Evolutionary conservation across 1,284 basidiomycete species (phyloP), one percentile per base, ranked within the genome.

Genomic region (Microbotryum silenes-acaulis): DNA sequence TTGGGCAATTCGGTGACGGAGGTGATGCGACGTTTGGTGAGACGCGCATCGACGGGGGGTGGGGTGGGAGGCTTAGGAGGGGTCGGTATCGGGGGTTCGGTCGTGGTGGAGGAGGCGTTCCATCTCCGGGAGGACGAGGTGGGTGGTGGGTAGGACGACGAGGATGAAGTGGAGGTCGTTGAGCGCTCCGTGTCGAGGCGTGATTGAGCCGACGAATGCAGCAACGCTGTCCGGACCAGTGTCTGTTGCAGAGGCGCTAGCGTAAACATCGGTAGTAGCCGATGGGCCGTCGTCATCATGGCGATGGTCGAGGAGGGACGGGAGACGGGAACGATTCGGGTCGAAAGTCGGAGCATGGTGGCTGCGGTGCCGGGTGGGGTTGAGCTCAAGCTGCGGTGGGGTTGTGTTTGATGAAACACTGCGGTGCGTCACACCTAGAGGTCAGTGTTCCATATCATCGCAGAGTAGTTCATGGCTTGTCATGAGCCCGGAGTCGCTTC

Each of bases 1-100:
- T 50, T 27, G 3, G 68, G 68, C 18, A 69, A 47, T n/a, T 69
- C 59, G 20, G 45, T 45, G 44, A 67, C 59, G 23, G 50, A 52
- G 2, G 68, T 69, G 33, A 69, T 69, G 14, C 46, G 29, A 14
- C 56, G 42, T 25, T 18, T 50, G 20, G 57, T 37, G 1, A 64
- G 7, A 16, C 62, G 55, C 0, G 61, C 63, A 7, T 57, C 44
- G 25, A 58, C 14, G 4, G 66, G 47, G 2, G 63, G 63, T 3
- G 66, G 66, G 1, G 54, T 37, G 20, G 62, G 47, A 7, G 61
- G 64, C 1, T 49, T 42, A 4, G 56, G 53, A 29, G 45, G 57
- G 1, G 27, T 42, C 2, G 54, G 57, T 2, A 42, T 42, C 37
- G 44, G 27, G n/a, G 57, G 44, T 21, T 25, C 29, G 31, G 46